These are phyloP conservation scores for Globisporangium iwayamae DNA, from an alignment of 352 stramenopile species.

Conservation along the genomic window DNA sequence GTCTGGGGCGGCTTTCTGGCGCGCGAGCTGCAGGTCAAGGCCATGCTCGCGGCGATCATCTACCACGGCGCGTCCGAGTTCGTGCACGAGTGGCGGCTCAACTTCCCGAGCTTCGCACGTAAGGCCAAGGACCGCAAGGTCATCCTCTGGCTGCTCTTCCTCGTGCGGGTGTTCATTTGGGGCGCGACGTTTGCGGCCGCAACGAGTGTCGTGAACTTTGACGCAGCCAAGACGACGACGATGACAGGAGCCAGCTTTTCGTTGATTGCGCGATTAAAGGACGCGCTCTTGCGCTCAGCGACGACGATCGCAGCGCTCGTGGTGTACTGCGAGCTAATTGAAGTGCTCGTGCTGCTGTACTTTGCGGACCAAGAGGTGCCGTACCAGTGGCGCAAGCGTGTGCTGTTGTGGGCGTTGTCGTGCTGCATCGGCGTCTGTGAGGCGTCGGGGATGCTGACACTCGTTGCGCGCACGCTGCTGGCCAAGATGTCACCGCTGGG, in stretches of 20 bases:
- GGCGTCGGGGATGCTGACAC: constrained; percentile 19
- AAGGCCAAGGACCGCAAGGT: constrained; percentile 28
- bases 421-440: constrained; percentile 29
- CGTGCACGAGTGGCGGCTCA: constrained; percentile 27
- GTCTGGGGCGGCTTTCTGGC: constrained; percentile 34
- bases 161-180: constrained; percentile 65
- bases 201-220: background rate
- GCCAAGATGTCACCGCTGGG: constrained; percentile 24
- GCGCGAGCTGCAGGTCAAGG: constrained; percentile 36
- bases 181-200: constrained; percentile 37
- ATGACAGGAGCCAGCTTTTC: background rate
- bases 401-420: constrained; percentile 35
- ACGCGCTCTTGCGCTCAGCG: background rate
- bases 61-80: constrained; percentile 41
- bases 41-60: constrained; percentile 36
- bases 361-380: constrained; percentile 37
- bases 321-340: constrained; percentile 44
- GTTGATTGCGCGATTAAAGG: background rate
- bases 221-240: background rate
- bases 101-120: constrained; percentile 36
- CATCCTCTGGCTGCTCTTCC: constrained; percentile 50
- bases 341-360: constrained; percentile 58
- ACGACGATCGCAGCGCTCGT: constrained; percentile 14
- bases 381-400: constrained; percentile 39
- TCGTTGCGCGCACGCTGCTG: constrained; percentile 21